A percentile compares a stretch with the other conserved stretches of the same genome.
Evolutionary conservation across 2,329 filamentous ascomycete genomes (phyloP).

Genomic region (Fragosphaeria purpurea): DNA sequence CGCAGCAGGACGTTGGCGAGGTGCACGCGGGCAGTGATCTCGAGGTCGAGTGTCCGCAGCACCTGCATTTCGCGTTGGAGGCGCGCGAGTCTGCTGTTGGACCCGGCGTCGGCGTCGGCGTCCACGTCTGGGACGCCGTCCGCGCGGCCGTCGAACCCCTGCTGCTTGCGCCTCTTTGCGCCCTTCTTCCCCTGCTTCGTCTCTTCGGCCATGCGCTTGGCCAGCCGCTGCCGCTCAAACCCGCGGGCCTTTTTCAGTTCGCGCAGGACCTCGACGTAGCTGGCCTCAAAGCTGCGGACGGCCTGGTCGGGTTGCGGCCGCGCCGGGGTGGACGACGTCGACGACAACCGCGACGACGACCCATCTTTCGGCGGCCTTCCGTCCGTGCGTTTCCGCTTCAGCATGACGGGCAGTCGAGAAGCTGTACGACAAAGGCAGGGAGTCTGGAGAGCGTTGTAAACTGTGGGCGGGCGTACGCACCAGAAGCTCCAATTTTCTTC

Average conservation of each 20-base stretch:
- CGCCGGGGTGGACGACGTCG: too few relatives aligned
- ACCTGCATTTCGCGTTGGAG: conserved; percentile 52
- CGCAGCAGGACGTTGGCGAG: conserved; percentile 44
- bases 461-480: too few relatives aligned
- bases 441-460: too few relatives aligned
- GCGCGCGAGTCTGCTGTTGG: conserved; percentile 32
- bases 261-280: conserved; percentile 43
- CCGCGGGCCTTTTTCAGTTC: conserved; percentile 65
- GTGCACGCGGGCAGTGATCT: conserved; percentile 46
- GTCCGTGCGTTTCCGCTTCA: conserved; percentile 45
- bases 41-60: conserved; percentile 49
- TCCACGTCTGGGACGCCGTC: not conserved
- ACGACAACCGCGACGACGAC: not conserved
- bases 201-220: conserved; percentile 45
- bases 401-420: conserved; percentile 27
- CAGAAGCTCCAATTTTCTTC: too few relatives aligned
- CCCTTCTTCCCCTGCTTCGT: conserved; percentile 15
- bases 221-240: conserved; percentile 68
- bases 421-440: not conserved
- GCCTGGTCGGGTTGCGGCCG: conserved; percentile 10
- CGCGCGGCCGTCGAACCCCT: not conserved
- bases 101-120: not conserved
- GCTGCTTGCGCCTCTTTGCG: conserved; percentile 1
- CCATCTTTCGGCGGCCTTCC: conserved; percentile 35
- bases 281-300: conserved; percentile 8